Evolutionary conservation across 164 flowering plant genomes (phyloP).

Genomic region (Piper betle): DNA sequence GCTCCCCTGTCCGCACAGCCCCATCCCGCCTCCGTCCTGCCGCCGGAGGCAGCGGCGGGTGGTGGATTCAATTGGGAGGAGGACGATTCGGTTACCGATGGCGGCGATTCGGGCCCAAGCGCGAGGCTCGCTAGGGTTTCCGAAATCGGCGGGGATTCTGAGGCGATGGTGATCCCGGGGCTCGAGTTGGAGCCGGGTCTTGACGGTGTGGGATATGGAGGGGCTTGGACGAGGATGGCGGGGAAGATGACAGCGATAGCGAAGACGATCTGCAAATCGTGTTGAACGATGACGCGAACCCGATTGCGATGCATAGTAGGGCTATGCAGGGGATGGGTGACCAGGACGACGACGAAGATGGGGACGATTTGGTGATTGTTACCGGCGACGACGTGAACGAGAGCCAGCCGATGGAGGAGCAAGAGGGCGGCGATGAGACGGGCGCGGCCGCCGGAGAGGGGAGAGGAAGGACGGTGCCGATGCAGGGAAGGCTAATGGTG

Average conservation of each 20-base stretch:
- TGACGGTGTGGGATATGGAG: not conserved
- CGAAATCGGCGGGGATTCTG: slow-evolving; percentile 20
- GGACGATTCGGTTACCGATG: not conserved
- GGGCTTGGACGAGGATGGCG: slow-evolving; percentile 37
- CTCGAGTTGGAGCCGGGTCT: slow-evolving; percentile 14
- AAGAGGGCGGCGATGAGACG: slow-evolving; percentile 63
- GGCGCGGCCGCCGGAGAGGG: slow-evolving; percentile 39
- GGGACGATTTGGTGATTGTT: slow-evolving; percentile 62
- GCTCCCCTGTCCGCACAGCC: not conserved
- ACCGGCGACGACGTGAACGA: slow-evolving; percentile 30
- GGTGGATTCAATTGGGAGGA: not conserved
- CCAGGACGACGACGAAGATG: slow-evolving; percentile 65
- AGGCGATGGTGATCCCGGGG: slow-evolving; percentile 55
- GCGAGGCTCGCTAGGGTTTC: slow-evolving; percentile 11
- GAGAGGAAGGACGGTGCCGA: slow-evolving; percentile 51
- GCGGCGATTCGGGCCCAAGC: slow-evolving; percentile 5
- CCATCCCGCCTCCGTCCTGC: not conserved
- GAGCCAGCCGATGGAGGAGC: slow-evolving; percentile 45
- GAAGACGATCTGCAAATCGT: slow-evolving; percentile 97
- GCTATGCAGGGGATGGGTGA: slow-evolving; percentile 24
- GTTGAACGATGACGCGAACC: slow-evolving; percentile 49
- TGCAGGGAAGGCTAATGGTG: slow-evolving; percentile 33
- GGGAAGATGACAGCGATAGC: slow-evolving; percentile 56
- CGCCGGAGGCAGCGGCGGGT: not conserved
- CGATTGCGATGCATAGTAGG: slow-evolving; percentile 30